phyloP scores from a whole-genome alignment of 164 flowering plant species.

The Pachysandra terminalis region DNA sequence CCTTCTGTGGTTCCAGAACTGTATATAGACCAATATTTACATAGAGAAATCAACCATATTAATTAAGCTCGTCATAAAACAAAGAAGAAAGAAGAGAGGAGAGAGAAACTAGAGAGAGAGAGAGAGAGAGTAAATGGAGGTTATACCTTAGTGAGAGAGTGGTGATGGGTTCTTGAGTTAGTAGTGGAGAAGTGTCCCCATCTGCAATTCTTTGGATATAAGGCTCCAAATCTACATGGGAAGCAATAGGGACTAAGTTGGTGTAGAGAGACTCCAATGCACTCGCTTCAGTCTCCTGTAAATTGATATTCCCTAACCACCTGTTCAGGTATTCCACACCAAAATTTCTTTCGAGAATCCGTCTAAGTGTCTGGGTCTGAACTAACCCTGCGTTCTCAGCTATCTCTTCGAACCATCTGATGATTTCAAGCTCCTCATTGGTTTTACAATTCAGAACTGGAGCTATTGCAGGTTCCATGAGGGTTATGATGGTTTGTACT shows the following conservation, averaged over 20 bases:
- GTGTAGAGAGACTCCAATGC: slow-evolving; percentile 52
- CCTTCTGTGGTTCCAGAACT: slow-evolving; percentile 98
- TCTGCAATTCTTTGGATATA: slow-evolving; percentile 72
- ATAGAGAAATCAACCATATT: background rate
- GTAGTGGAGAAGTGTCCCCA: slow-evolving; percentile 57
- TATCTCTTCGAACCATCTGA: slow-evolving; percentile 61
- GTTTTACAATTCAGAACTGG: background rate
- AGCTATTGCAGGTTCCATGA: slow-evolving; percentile 12
- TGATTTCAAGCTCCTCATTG: slow-evolving; percentile 29
- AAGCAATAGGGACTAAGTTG: slow-evolving; percentile 58
- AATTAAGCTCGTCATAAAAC: background rate
- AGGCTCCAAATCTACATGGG: slow-evolving; percentile 76
- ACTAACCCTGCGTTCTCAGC: slow-evolving; percentile 44
- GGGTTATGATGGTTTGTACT: background rate
- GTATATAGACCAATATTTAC: slow-evolving; percentile 6
- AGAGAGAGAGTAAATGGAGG: background rate
- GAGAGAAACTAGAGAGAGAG: background rate
- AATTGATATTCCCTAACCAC: slow-evolving; percentile 49
- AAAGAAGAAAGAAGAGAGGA: background rate
- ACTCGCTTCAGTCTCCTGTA: slow-evolving; percentile 44
- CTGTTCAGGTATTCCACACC: slow-evolving; percentile 60
- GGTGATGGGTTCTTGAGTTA: slow-evolving; percentile 68
- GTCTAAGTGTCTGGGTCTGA: slow-evolving; percentile 55
- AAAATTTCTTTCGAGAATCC: slow-evolving; percentile 53
- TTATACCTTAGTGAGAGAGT: slow-evolving; percentile 80